Conservation (phyloP, 371 early-diverging fungal species). For the Encephalitozoon cuniculi region DNA sequence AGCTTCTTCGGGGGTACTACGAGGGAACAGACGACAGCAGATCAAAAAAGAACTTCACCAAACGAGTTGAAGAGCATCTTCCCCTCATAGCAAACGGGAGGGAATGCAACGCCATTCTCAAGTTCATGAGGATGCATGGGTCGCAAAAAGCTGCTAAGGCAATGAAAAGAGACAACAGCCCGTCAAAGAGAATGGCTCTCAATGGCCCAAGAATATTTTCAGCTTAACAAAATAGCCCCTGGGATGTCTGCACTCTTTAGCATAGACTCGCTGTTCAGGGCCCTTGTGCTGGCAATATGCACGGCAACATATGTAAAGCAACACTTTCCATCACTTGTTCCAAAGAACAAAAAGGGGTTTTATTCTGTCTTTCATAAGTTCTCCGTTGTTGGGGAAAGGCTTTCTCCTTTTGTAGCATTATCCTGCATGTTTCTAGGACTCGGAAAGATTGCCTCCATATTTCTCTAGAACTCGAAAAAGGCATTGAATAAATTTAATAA, state of each 20-base stretch:
- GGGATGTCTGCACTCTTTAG: slow-evolving; percentile 67
- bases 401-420: slow-evolving; percentile 48
- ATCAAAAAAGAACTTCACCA: slow-evolving; percentile 1
- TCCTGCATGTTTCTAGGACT: slow-evolving; percentile 42
- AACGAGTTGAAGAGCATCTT: background rate
- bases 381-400: slow-evolving; percentile 55
- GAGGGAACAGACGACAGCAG: slow-evolving; percentile 9
- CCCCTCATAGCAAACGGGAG: background rate
- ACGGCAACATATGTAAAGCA: slow-evolving; percentile 69
- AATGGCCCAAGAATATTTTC: background rate
- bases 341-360: slow-evolving; percentile 66
- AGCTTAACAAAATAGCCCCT: background rate
- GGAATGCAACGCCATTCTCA: background rate
- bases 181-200: too few relatives aligned
- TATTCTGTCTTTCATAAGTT: slow-evolving; percentile 42
- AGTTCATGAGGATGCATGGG: background rate
- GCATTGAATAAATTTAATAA: background rate
- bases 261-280: slow-evolving; percentile 68
- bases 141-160: background rate
- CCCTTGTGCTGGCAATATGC: slow-evolving; percentile 67
- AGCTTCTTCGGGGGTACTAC: slow-evolving; percentile 8
- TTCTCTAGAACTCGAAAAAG: slow-evolving; percentile 24
- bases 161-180: background rate
- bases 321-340: slow-evolving; percentile 67
- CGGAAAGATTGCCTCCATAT: slow-evolving; percentile 33